Conservation (phyloP, 371 early-diverging fungal genomes). For the Apophysomyces ossiformis region DNA sequence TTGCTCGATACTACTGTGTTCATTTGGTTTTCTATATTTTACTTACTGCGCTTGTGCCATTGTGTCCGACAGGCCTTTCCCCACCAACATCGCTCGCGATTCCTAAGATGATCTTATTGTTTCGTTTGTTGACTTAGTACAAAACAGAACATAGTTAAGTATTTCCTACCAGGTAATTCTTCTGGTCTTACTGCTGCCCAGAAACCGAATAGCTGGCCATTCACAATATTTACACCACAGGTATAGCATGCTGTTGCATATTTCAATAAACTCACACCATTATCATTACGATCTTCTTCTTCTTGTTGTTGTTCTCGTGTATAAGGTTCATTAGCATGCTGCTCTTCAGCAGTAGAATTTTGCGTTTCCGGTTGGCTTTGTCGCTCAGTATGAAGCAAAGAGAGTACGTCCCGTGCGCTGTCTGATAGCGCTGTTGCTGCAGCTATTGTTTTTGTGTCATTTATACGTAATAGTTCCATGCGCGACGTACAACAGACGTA, state of each 20-base stretch:
- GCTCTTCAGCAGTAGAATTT: background rate
- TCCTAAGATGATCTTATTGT: background rate
- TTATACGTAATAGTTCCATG: background rate
- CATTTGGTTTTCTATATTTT: background rate
- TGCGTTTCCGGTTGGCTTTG: background rate
- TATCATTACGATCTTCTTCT: too few species aligned
- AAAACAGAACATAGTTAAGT: too few species aligned
- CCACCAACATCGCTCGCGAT: conserved; percentile 21
- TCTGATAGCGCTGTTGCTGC: conserved; percentile 6
- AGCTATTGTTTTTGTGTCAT: background rate
- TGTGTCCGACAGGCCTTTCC: conserved; percentile 25
- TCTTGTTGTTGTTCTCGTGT: too few species aligned
- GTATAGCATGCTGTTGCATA: conserved; percentile 30
- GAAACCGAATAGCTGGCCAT: conserved; percentile 35
- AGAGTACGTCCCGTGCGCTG: background rate
- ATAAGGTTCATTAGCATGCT: background rate
- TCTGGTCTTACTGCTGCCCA: conserved; percentile 15
- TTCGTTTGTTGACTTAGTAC: too few species aligned
- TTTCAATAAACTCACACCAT: conserved; percentile 5
- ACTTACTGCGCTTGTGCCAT: conserved; percentile 27
- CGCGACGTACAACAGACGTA: conserved; percentile 20
- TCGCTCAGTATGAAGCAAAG: background rate
- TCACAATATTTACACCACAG: conserved; percentile 29
- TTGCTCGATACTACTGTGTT: too few species aligned
- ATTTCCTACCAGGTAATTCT: background rate